Evolutionary conservation across 306 rosid genomes (phyloP).

Genomic region (cucumber (Cucumis sativus)): DNA sequence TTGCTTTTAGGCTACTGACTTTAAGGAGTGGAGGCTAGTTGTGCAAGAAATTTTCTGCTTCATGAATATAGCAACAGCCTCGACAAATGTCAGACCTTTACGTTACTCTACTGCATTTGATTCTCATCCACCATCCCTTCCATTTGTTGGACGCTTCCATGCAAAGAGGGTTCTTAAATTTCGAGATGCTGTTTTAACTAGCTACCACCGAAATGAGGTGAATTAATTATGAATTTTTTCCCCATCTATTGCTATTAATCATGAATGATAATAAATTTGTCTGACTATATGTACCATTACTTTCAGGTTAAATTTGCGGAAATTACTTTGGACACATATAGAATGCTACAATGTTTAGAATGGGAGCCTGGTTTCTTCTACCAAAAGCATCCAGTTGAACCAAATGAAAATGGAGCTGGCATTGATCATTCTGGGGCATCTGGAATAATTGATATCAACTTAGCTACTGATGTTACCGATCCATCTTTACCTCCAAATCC

Average conservation of each 20-base stretch:
- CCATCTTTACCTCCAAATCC: conserved; percentile 78
- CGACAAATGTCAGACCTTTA: conserved; percentile 61
- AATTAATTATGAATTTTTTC: background rate
- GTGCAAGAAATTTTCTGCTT: conserved; percentile 88
- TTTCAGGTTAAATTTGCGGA: conserved; percentile 94
- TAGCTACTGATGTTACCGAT: conserved; percentile 80
- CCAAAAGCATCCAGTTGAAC: conserved; percentile 48
- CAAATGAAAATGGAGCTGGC: conserved; percentile 46
- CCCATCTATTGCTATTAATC: background rate
- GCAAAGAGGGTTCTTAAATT: conserved; percentile 85
- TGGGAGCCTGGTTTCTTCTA: conserved; percentile 86
- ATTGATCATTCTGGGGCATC: conserved; percentile 83
- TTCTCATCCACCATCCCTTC: conserved; percentile 63
- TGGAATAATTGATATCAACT: conserved; percentile 72
- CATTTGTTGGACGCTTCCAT: conserved; percentile 83
- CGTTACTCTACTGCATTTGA: conserved; percentile 63
- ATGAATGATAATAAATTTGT: background rate
- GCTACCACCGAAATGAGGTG: conserved; percentile 94
- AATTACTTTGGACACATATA: conserved; percentile 71
- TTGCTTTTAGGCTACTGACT: conserved; percentile 64
- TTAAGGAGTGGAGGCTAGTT: conserved; percentile 93
- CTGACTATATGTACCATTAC: conserved; percentile 15
- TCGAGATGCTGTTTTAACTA: conserved; percentile 69
- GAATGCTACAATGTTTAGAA: conserved; percentile 95
- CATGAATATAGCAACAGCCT: conserved; percentile 53